A percentile compares a stretch with the other conserved stretches of the same genome.
Evolutionary conservation across 1,139 yeast genomes (phyloP).

Genomic region (Spathaspora jeffriesii): DNA sequence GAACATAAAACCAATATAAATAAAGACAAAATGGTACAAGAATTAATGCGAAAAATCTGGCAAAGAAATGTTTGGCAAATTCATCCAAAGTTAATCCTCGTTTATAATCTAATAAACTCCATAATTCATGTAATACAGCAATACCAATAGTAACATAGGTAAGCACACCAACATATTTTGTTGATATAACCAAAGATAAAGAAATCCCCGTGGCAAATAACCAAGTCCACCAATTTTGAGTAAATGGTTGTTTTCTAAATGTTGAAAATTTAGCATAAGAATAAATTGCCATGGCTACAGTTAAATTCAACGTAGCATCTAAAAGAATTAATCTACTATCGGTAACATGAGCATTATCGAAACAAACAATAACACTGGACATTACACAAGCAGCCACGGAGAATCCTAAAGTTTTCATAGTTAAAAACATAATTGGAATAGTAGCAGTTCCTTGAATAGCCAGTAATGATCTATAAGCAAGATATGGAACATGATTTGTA

Average conservation of each 20-base stretch:
- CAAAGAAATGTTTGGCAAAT: constrained; percentile 56
- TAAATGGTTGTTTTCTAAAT: constrained; percentile 53
- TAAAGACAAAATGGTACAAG: constrained; percentile 64
- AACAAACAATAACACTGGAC: constrained; percentile 80
- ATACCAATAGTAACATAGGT: constrained; percentile 76
- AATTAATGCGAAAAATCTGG: constrained; percentile 62
- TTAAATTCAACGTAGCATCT: constrained; percentile 94
- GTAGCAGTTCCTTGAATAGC: constrained; percentile 88
- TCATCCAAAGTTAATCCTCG: constrained; percentile 52
- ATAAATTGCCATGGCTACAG: constrained; percentile 82
- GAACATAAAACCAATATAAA: constrained; percentile 67
- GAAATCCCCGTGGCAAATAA: constrained; percentile 70
- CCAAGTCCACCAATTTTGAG: constrained; percentile 96
- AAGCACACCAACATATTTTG: constrained; percentile 83
- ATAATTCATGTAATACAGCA: constrained; percentile 71
- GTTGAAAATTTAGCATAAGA: constrained; percentile 81
- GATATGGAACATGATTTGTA: constrained; percentile 87
- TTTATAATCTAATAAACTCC: constrained; percentile 67
- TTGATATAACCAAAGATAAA: constrained; percentile 80
- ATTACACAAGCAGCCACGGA: constrained; percentile 86
- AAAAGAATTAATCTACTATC: constrained; percentile 89
- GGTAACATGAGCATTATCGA: constrained; percentile 86
- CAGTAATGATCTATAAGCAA: constrained; percentile 92
- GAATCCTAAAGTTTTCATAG: constrained; percentile 84
- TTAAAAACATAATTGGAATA: constrained; percentile 92